Conservation (phyloP, 106 monocot species). For the Gastrodia elata region DNA sequence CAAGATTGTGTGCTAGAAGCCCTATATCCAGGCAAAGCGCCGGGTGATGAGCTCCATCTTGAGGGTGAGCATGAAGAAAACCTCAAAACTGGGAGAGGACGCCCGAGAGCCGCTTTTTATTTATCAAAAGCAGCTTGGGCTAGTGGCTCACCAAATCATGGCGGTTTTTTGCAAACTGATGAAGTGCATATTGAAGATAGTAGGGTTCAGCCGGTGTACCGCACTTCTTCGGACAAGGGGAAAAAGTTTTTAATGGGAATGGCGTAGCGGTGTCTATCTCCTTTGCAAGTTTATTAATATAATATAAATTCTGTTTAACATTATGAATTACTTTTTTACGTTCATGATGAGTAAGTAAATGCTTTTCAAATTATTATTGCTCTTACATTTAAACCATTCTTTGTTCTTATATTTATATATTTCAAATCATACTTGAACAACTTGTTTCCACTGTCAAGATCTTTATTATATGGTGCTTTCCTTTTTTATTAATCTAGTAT, state of each 20-base stretch:
- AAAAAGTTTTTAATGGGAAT: constrained; percentile 16
- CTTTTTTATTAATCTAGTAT: too few species aligned
- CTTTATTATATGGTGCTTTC: too few species aligned
- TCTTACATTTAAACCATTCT: too few species aligned
- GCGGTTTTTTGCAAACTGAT: constrained; percentile 11
- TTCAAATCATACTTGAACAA: too few species aligned
- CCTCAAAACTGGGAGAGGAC: constrained; percentile 27
- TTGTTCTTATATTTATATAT: too few species aligned
- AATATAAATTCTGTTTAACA: too few species aligned
- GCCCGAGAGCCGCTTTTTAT: constrained; percentile 20
- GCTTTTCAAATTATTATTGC: too few species aligned
- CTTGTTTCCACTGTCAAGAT: too few species aligned
- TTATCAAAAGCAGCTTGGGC: constrained; percentile 3
- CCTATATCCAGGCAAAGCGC: constrained; percentile 95
- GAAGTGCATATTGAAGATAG: constrained; percentile 15
- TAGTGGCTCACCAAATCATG: constrained; percentile 9
- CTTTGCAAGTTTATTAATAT: too few species aligned
- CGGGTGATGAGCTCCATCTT: constrained; percentile 79
- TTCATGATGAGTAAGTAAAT: too few species aligned
- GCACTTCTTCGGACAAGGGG: constrained; percentile 18
- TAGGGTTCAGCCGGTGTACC: constrained; percentile 3
- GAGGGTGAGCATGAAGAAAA: constrained; percentile 42
- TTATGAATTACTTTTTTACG: too few species aligned
- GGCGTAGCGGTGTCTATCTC: constrained; percentile 38
- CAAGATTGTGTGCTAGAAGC: constrained; percentile 99